Conservation (phyloP, 225 moss, liverwort and hornwort genomes). For the Physcomitrellopsis africana region DNA sequence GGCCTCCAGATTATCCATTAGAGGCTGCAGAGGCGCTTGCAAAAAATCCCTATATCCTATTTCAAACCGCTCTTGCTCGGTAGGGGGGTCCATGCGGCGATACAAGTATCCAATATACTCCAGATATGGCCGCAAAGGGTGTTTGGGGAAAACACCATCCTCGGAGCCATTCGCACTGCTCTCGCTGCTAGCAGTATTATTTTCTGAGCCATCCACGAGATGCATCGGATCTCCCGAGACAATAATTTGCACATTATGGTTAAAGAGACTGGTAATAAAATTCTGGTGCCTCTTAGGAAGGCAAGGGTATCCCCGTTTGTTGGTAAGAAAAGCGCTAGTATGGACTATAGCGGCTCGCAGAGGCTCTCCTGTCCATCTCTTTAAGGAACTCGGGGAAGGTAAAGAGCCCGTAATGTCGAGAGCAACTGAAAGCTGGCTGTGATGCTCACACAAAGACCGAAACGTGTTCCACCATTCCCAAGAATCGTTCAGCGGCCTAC, state of each 20-base stretch:
- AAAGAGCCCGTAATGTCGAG: slow-evolving; percentile 87
- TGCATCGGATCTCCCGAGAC: slow-evolving; percentile 90
- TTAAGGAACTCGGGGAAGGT: slow-evolving; percentile 77
- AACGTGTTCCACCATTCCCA: slow-evolving; percentile 99
- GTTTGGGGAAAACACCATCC: slow-evolving; percentile 63
- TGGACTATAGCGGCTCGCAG: slow-evolving; percentile 90
- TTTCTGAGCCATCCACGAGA: slow-evolving; percentile 58
- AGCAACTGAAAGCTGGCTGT: slow-evolving; percentile 91
- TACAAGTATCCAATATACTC: slow-evolving; percentile 92
- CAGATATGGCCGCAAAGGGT: slow-evolving; percentile 76
- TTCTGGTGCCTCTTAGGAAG: slow-evolving; percentile 90
- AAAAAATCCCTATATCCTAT: slow-evolving; percentile 95
- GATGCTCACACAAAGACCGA: slow-evolving; percentile 92
- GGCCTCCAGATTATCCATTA: slow-evolving; percentile 98
- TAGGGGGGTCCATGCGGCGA: slow-evolving; percentile 82
- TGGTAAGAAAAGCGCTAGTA: slow-evolving; percentile 91
- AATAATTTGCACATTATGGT: slow-evolving; percentile 73
- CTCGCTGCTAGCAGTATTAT: slow-evolving; percentile 56
- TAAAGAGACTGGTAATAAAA: slow-evolving; percentile 80
- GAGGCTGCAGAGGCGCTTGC: slow-evolving; percentile 95
- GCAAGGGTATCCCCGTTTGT: slow-evolving; percentile 92
- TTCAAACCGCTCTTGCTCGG: slow-evolving; percentile 95
- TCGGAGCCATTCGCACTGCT: slow-evolving; percentile 83
- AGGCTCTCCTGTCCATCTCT: slow-evolving; percentile 95
- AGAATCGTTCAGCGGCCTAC: slow-evolving; percentile 84